phyloP scores from a whole-genome alignment of 768 basidiomycete species.

The Clathrus columnatus region DNA sequence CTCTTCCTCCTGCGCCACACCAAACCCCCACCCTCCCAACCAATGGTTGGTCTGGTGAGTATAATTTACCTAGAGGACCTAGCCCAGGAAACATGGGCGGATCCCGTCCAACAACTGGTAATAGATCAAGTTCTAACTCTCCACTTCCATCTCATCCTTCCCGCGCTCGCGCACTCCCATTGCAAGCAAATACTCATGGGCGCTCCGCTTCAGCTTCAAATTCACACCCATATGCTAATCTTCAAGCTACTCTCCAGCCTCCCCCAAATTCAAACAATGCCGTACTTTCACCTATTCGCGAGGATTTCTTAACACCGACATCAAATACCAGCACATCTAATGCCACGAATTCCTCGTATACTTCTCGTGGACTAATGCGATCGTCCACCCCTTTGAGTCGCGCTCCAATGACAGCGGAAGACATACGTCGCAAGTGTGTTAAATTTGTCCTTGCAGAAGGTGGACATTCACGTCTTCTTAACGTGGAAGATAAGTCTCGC shows the following conservation, averaged over 20 bases:
- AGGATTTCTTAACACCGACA: conserved; percentile 6
- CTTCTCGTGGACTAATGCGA: conserved; percentile 51
- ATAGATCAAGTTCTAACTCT: conserved; percentile 23
- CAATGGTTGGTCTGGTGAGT: conserved; percentile 19
- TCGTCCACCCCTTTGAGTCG: conserved; percentile 35
- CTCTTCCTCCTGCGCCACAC: conserved; percentile 27
- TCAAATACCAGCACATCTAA: conserved; percentile 1
- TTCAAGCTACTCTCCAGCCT: conserved; percentile 38
- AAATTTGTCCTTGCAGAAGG: conserved; percentile 86
- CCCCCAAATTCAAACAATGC: conserved; percentile 24
- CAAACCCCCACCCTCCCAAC: conserved; percentile 26
- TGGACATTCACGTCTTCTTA: conserved; percentile 61
- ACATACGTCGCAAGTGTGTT: conserved; percentile 74
- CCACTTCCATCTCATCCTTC: conserved; percentile 34
- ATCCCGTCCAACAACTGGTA: conserved; percentile 14
- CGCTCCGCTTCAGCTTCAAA: conserved; percentile 45
- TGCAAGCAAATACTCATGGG: conserved; percentile 30
- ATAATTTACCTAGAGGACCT: conserved; percentile 55
- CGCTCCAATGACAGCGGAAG: conserved; percentile 53
- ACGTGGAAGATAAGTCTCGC: conserved; percentile 69
- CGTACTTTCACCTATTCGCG: conserved; percentile 7
- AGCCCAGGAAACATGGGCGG: conserved; percentile 42
- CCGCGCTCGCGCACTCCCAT: conserved; percentile 32
- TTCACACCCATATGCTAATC: conserved; percentile 27
- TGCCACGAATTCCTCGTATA: conserved; percentile 31